These are phyloP conservation scores for Schwanniomyces yamadae DNA, from an alignment of 805 yeast species.

Conservation along the genomic window DNA sequence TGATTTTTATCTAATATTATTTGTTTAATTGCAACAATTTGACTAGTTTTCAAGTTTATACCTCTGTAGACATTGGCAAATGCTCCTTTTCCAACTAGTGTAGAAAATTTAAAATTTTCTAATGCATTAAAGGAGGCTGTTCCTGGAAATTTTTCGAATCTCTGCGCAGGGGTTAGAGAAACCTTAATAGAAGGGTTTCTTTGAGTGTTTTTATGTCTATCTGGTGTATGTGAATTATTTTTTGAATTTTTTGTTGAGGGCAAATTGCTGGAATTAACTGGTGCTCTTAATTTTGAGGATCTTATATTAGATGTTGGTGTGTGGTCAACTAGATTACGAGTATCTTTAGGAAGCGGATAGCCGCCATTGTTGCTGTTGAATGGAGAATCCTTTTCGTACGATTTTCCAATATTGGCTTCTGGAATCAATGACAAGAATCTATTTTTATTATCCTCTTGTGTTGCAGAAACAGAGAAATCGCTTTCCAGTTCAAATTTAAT, in stretches of 20 bases:
- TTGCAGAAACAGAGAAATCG: background rate
- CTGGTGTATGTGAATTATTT: constrained; percentile 6
- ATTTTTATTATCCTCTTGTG: background rate
- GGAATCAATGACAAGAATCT: constrained; percentile 3
- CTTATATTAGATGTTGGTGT: no score
- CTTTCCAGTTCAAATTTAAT: constrained; percentile 11
- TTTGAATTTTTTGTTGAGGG: no score
- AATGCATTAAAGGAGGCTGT: constrained; percentile 39
- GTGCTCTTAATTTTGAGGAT: no score
- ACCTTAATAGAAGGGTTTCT: constrained; percentile 36
- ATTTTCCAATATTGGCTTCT: constrained; percentile 5
- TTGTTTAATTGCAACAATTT: constrained; percentile 78
- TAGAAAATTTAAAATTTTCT: constrained; percentile 52
- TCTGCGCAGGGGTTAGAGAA: constrained; percentile 52
- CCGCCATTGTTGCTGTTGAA: constrained; percentile 16
- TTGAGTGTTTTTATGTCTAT: constrained; percentile 11
- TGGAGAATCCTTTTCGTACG: constrained; percentile 19
- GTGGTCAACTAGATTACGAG: no score
- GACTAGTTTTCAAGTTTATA: constrained; percentile 60
- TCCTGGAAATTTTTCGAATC: constrained; percentile 44
- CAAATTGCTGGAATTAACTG: no score
- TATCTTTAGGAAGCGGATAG: no score
- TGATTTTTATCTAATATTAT: constrained; percentile 56
- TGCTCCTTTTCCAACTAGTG: constrained; percentile 85
- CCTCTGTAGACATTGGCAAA: constrained; percentile 86